Conservation (phyloP, 192 early-diverging fungal genomes). For the Backusella tarrabulga region DNA sequence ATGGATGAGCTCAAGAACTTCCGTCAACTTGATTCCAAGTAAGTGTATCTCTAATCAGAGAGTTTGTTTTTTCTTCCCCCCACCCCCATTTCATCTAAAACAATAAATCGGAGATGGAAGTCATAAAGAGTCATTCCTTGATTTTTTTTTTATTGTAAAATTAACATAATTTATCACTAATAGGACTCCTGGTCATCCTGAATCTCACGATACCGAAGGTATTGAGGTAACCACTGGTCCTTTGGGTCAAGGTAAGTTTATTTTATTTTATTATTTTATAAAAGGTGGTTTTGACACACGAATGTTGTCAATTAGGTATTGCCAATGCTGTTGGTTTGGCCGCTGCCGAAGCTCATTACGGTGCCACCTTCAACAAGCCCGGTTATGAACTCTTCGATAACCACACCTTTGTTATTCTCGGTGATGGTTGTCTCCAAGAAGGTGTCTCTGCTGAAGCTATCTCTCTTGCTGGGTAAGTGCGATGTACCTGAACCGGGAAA, state of each 20-base stretch:
- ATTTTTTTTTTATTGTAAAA: constrained; percentile 5
- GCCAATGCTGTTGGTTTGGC: constrained; percentile 92
- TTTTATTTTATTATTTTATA: not conserved
- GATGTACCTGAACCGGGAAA: not conserved
- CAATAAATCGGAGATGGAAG: not conserved
- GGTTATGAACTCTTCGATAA: constrained; percentile 86
- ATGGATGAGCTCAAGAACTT: constrained; percentile 92
- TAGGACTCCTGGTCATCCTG: constrained; percentile 97
- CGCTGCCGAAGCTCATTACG: constrained; percentile 80
- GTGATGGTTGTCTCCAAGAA: constrained; percentile 99
- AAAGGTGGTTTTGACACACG: not conserved
- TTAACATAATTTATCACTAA: constrained; percentile 6
- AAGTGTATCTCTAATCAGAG: constrained; percentile 29
- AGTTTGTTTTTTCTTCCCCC: not conserved
- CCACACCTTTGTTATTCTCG: constrained; percentile 78
- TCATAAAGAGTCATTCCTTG: constrained; percentile 9
- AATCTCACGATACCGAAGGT: constrained; percentile 79
- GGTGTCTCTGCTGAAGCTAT: constrained; percentile 90
- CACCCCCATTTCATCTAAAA: not conserved
- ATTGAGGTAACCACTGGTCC: constrained; percentile 98
- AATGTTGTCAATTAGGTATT: constrained; percentile 55
- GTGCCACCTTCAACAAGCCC: constrained; percentile 90
- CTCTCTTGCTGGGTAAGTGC: constrained; percentile 82
- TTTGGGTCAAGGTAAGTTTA: constrained; percentile 75
- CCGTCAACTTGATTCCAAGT: constrained; percentile 78